These are phyloP conservation scores for Boechera divaricarpa DNA, from an alignment of 345 rosid genomes.

Conservation along the genomic window DNA sequence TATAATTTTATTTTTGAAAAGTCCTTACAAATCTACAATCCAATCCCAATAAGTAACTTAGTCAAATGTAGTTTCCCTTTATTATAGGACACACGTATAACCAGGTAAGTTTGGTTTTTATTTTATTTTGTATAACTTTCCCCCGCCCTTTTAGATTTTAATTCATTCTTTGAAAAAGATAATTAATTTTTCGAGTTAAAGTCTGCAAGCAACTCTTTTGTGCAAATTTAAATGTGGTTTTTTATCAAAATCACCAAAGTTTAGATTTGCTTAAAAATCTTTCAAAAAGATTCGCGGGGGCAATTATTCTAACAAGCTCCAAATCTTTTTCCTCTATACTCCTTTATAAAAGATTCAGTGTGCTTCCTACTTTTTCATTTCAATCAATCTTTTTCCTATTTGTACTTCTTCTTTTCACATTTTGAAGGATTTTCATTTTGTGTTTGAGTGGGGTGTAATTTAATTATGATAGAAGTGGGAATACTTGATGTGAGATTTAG, in stretches of 20 bases:
- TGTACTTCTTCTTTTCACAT: slow-evolving; percentile 38
- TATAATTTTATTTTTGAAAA: too few relatives aligned
- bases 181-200: slow-evolving; percentile 4
- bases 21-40: neutral
- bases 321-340: slow-evolving; percentile 14
- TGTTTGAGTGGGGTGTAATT: neutral
- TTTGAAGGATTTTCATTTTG: slow-evolving; percentile 4
- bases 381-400: slow-evolving; percentile 32
- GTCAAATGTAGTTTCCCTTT: neutral
- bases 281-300: slow-evolving; percentile 31
- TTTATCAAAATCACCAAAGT: slow-evolving; percentile 12
- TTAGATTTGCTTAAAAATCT: slow-evolving; percentile 34
- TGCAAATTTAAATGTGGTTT: slow-evolving; percentile 18
- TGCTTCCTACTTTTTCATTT: slow-evolving; percentile 39
- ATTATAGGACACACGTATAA: neutral
- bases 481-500: slow-evolving; percentile 4
- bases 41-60: too few relatives aligned
- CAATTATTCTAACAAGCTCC: slow-evolving; percentile 30
- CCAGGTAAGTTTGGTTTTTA: neutral
- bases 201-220: slow-evolving; percentile 37
- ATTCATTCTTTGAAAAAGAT: neutral
- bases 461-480: slow-evolving; percentile 3
- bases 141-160: neutral
- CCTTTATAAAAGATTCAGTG: slow-evolving; percentile 41
- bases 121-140: neutral